Evolutionary conservation across 1,284 basidiomycete species (phyloP), one percentile per base, ranked within the genome.

Genomic region (Rhodotorula mucilaginosa): DNA sequence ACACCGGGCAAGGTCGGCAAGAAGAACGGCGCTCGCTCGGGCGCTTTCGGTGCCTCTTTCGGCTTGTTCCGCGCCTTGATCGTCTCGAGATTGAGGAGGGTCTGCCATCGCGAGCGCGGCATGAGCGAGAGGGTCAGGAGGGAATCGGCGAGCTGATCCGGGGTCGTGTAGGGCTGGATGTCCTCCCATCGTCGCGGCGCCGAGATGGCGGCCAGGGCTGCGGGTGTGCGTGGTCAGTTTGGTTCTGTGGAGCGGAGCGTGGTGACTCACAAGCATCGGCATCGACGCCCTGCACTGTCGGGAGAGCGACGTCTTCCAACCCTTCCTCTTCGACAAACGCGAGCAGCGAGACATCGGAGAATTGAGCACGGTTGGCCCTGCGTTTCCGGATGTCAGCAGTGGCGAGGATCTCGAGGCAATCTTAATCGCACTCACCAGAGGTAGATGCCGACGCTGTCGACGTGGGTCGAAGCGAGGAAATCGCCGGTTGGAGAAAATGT

Each of bases 11-110:
- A 82, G 1, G 92, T 93, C 13, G 94, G 94, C 23, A 99, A 83
- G 85, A 99, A 99, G 85, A 99, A 99, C 0, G 97, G 97, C 1
- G 94, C 96, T 72, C 91, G 87, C 82, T 97, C 94, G 5, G 93
- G 93, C 52, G 90, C 91, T 82, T 98, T 97, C 5, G 93, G 93
- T 0, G 93, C 87, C 76, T 97, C 94, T 81, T 91, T 95, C 13
- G 97, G 95, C 84, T 96, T 97, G 81, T 99, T 98, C 61, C 95
- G 89, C 78, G 90, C 90, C 82, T 93, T 91, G 78, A 99, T 98
- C 51, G 93, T 89, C 77, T 99, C 97, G 49, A 99, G 85, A 79
- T 98, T 97, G 69, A 99, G 85, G 29, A 99, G 83, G 0, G 97
- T 96, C 82, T 97, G 92, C 97, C 97, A 99, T 77, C 92, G 86